These are phyloP conservation scores for Colletotrichum paranaense DNA, from an alignment of 2,329 filamentous ascomycete genomes.

Conservation along the genomic window DNA sequence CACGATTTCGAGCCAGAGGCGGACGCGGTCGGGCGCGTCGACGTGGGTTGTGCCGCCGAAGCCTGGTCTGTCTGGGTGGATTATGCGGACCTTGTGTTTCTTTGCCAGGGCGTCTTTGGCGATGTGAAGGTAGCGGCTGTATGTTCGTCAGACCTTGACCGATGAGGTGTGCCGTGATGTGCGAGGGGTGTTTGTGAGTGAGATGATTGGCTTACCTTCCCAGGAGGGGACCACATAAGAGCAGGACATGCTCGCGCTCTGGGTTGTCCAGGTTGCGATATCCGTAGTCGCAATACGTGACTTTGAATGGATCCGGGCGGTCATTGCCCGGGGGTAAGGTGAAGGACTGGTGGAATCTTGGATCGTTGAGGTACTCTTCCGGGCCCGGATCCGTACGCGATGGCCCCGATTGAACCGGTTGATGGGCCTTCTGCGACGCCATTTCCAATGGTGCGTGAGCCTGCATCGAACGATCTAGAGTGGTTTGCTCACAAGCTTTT, in stretches of 20 bases:
- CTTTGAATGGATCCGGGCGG: slow-evolving; percentile 28
- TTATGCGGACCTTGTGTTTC: slow-evolving; percentile 45
- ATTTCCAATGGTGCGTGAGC: not conserved
- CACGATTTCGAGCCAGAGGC: slow-evolving; percentile 44
- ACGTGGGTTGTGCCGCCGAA: slow-evolving; percentile 47
- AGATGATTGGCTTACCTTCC: slow-evolving; percentile 24
- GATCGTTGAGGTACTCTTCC: slow-evolving; percentile 38
- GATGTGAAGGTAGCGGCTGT: slow-evolving; percentile 39
- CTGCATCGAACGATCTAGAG: not conserved
- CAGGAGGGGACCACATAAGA: slow-evolving; percentile 44
- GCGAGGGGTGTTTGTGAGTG: too few species aligned
- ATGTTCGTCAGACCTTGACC: not conserved
- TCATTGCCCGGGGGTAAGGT: slow-evolving; percentile 39
- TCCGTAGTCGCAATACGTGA: slow-evolving; percentile 46
- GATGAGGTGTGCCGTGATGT: not conserved
- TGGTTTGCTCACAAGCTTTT: not conserved
- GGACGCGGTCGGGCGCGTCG: slow-evolving; percentile 35
- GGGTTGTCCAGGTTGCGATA: slow-evolving; percentile 42
- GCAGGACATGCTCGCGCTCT: slow-evolving; percentile 41
- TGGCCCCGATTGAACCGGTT: not conserved
- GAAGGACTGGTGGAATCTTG: slow-evolving; percentile 42
- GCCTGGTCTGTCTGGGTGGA: slow-evolving; percentile 48
- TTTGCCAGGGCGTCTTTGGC: slow-evolving; percentile 47
- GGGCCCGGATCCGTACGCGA: not conserved
- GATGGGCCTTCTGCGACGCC: not conserved